Evolutionary conservation across 2,329 filamentous ascomycete species (phyloP), one percentile per base, ranked within the genome.

Genomic region (Exophiala sp.): DNA sequence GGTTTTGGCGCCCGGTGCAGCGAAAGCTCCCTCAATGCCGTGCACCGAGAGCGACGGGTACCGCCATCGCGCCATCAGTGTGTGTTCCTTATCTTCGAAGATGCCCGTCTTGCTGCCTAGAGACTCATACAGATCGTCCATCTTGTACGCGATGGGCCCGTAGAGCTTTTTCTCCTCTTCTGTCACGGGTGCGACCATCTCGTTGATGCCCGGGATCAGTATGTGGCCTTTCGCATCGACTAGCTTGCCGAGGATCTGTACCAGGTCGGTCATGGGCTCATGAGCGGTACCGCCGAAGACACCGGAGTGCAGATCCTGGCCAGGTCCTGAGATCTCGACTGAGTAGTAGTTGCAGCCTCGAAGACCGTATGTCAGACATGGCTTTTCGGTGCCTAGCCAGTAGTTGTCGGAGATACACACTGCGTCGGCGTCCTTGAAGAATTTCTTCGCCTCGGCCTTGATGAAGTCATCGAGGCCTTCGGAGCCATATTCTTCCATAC

Each of bases 331-430:
- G 60, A 99, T 79, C 73, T 94, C 88, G 63, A 99, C 75, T 48
- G 87, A 89, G 79, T 97, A 99, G 82, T 99, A 99, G 78, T 95
- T 97, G 84, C 89, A 95, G 50, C 94, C 94, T 63, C 94, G 88
- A 59, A 99, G 87, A 65, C 94, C 94, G 71, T 99, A 99, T 8
- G 94, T 99, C 68, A 99, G 76, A 73, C 94, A 99, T 10, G 94
- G 94, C 81, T 96, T 96, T 81, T 97, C 91, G 5, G 94, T 97
- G 55, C 94, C 94, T 38, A 99, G 85, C 94, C 94, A 99, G 84
- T 99, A 99, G 82, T 99, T 99, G 75, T 99, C 94, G 44, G 90
- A 96, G 70, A 99, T 99, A 77, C 94, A 99, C 57, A 97, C 90
- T 5, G 91, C 94, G 63, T 99, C 94, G 34, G 91, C 85, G 66